Conservation (phyloP, 768 basidiomycete species). For the Leccinellum rugosiceps region DNA sequence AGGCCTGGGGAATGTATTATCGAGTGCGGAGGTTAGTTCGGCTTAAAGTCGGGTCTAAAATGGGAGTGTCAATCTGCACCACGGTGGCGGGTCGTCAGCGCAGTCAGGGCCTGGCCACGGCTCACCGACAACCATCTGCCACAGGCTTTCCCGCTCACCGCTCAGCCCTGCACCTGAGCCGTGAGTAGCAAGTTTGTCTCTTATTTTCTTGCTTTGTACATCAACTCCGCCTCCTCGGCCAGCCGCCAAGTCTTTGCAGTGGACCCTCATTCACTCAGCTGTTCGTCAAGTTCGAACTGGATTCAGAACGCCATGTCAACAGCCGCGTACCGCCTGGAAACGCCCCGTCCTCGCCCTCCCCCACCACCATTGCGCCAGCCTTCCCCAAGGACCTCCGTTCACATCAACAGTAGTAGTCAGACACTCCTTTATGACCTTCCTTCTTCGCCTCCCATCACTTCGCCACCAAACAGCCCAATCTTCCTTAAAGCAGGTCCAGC, state of each 20-base stretch:
- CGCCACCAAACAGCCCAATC: slow-evolving; percentile 56
- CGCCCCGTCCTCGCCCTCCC: slow-evolving; percentile 54
- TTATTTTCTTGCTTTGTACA: slow-evolving; percentile 20
- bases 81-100: slow-evolving; percentile 31
- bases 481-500: slow-evolving; percentile 36
- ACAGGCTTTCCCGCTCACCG: slow-evolving; percentile 11
- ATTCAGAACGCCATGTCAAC: slow-evolving; percentile 49
- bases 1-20: background rate
- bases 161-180: background rate
- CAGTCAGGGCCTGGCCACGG: slow-evolving; percentile 27
- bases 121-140: slow-evolving; percentile 25
- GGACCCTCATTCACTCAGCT: background rate
- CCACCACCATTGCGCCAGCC: slow-evolving; percentile 58
- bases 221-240: slow-evolving; percentile 12
- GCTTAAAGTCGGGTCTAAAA: slow-evolving; percentile 17
- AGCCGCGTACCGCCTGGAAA: slow-evolving; percentile 62
- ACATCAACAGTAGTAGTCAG: slow-evolving; percentile 43
- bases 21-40: slow-evolving; percentile 1
- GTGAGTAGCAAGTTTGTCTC: slow-evolving; percentile 3
- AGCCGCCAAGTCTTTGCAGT: slow-evolving; percentile 10
- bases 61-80: slow-evolving; percentile 16
- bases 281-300: slow-evolving; percentile 31
- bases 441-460: slow-evolving; percentile 46
- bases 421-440: slow-evolving; percentile 78
- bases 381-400: slow-evolving; percentile 44